These are phyloP conservation scores for Pichia sp. DNA, from an alignment of 1,139 yeast genomes.

Conservation along the genomic window DNA sequence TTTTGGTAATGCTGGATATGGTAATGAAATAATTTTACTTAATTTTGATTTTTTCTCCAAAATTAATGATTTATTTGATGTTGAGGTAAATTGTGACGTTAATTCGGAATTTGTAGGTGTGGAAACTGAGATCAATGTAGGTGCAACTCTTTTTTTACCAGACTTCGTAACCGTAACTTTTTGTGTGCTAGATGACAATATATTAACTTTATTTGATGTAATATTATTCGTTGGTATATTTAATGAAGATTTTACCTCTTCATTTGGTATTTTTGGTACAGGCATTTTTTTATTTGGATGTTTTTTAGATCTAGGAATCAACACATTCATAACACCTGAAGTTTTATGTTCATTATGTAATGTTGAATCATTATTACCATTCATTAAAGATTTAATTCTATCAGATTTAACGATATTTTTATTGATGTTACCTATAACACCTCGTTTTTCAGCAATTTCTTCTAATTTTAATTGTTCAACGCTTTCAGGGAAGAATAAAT, in stretches of 20 bases:
- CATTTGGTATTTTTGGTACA: neutral
- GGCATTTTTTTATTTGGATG: slow-evolving; percentile 27
- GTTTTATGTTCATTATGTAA: neutral
- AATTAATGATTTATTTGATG: neutral
- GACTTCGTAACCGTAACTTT: slow-evolving; percentile 60
- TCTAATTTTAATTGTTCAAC: slow-evolving; percentile 71
- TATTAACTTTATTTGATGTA: slow-evolving; percentile 14
- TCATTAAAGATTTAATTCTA: slow-evolving; percentile 38
- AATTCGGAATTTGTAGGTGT: slow-evolving; percentile 20
- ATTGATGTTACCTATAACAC: slow-evolving; percentile 12
- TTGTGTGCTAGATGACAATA: slow-evolving; percentile 30
- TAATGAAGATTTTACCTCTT: too few relatives aligned
- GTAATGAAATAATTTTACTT: slow-evolving; percentile 5
- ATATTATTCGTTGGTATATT: neutral
- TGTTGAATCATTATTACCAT: slow-evolving; percentile 13
- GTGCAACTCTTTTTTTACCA: slow-evolving; percentile 85
- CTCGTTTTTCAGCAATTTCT: slow-evolving; percentile 39
- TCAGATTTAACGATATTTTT: slow-evolving; percentile 12
- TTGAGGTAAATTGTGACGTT: slow-evolving; percentile 3
- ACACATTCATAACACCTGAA: slow-evolving; percentile 20
- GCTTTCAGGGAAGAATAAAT: slow-evolving; percentile 82
- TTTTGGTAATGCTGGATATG: slow-evolving; percentile 40
- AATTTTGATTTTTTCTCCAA: slow-evolving; percentile 22
- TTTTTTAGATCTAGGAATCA: slow-evolving; percentile 27
- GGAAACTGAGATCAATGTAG: slow-evolving; percentile 54